A percentile compares a stretch with the other conserved stretches of the same genome.
Evolutionary conservation across 768 basidiomycete species (phyloP).

Genomic region (Panellus pusillus): DNA sequence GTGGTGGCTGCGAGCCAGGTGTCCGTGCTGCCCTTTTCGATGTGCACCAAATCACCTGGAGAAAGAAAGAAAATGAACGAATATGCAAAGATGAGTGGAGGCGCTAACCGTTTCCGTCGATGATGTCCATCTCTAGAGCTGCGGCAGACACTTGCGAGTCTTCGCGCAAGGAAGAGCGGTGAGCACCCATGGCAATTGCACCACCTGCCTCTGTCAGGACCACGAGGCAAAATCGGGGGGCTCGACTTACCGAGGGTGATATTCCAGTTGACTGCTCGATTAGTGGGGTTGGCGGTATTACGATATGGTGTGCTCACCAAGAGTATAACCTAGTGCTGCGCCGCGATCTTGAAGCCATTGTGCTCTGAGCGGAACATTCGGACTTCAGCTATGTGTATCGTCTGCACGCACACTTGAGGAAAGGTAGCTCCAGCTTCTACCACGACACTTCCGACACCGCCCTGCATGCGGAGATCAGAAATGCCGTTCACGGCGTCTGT

Average conservation of each 20-base stretch:
- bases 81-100: not conserved
- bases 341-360: conserved; percentile 36
- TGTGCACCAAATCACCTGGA: conserved; percentile 35
- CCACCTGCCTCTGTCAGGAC: conserved; percentile 26
- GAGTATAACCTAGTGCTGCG: conserved; percentile 34
- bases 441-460: conserved; percentile 31
- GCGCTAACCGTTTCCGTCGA: conserved; percentile 35
- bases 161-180: conserved; percentile 40
- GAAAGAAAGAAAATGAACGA: not conserved
- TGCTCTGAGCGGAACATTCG: conserved; percentile 22
- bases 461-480: conserved; percentile 30
- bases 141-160: conserved; percentile 38
- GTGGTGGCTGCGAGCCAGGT: conserved; percentile 40
- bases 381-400: not conserved
- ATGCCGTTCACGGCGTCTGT: conserved; percentile 35
- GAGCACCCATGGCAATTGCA: conserved; percentile 40
- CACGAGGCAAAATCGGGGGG: not conserved
- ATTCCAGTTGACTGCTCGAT: conserved; percentile 35
- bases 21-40: conserved; percentile 31
- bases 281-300: not conserved
- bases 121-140: conserved; percentile 35
- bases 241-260: conserved; percentile 33
- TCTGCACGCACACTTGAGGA: conserved; percentile 31
- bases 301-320: conserved; percentile 23
- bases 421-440: conserved; percentile 39